Evolutionary conservation across 2,329 filamentous ascomycete genomes (phyloP).

Genomic region (Cytospora mali): DNA sequence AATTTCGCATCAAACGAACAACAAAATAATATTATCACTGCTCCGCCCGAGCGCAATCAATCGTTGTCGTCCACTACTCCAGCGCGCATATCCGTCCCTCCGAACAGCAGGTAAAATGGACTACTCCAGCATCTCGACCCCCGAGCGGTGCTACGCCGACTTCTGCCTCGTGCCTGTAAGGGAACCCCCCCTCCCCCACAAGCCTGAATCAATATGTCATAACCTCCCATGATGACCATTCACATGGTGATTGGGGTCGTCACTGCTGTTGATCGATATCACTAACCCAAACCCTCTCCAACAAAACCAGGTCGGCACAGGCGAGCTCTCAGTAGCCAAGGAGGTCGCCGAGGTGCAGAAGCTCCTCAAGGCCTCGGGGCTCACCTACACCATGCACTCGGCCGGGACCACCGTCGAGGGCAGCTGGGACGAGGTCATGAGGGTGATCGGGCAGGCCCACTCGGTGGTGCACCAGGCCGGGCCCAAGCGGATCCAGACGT

Average conservation of each 20-base stretch:
- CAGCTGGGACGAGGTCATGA: constrained; percentile 85
- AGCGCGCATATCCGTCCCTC: neutral
- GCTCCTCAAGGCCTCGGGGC: constrained; percentile 76
- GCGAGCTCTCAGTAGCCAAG: constrained; percentile 71
- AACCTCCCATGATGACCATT: too few species aligned
- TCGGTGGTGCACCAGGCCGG: constrained; percentile 74
- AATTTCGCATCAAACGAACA: neutral
- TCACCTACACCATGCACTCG: constrained; percentile 88
- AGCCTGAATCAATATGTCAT: too few species aligned
- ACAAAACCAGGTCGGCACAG: constrained; percentile 72
- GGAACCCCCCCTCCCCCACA: neutral
- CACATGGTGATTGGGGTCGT: too few species aligned
- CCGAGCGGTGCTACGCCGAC: constrained; percentile 78
- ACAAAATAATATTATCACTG: too few species aligned
- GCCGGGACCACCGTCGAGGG: constrained; percentile 94
- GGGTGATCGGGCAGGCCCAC: constrained; percentile 83
- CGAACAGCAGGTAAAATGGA: constrained; percentile 39
- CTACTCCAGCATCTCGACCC: constrained; percentile 61
- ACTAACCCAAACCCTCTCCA: neutral
- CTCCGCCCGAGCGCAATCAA: neutral
- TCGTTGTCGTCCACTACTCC: neutral
- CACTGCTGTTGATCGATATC: neutral
- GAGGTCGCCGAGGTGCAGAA: constrained; percentile 89
- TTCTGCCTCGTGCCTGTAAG: constrained; percentile 86
- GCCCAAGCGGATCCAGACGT: constrained; percentile 82